A percentile compares a stretch with the other conserved stretches of the same genome.
These are phyloP conservation scores for Boletus sp. DNA, from an alignment of 1,284 basidiomycete species.

Conservation along the genomic window DNA sequence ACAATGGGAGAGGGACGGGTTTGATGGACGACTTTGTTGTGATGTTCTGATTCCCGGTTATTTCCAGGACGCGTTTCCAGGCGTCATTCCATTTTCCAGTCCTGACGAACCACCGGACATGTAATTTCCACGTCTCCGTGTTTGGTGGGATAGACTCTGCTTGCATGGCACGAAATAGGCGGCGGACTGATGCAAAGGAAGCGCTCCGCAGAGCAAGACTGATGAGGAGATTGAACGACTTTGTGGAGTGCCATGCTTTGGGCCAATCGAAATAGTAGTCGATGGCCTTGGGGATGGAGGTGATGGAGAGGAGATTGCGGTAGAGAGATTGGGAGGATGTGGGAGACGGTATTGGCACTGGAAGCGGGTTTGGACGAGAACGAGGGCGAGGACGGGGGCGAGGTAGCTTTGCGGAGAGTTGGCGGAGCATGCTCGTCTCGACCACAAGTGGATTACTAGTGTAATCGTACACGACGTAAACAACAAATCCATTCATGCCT, in stretches of 20 bases:
- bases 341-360: slow-evolving; percentile 5
- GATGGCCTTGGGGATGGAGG: slow-evolving; percentile 39
- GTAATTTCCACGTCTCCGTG: slow-evolving; percentile 45
- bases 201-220: slow-evolving; percentile 42
- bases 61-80: slow-evolving; percentile 37
- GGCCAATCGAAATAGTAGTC: slow-evolving; percentile 48
- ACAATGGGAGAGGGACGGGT: slow-evolving; percentile 42
- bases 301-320: slow-evolving; percentile 43
- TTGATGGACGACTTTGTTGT: background rate
- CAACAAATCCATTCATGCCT: slow-evolving; percentile 20
- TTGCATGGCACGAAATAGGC: slow-evolving; percentile 42
- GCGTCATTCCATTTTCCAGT: slow-evolving; percentile 48
- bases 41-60: slow-evolving; percentile 13
- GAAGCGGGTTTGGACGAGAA: too few relatives aligned
- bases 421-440: too few relatives aligned
- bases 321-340: slow-evolving; percentile 36
- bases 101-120: slow-evolving; percentile 46
- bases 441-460: too few relatives aligned
- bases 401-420: background rate
- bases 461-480: too few relatives aligned
- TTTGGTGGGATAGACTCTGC: slow-evolving; percentile 36
- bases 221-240: slow-evolving; percentile 54
- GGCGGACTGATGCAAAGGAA: slow-evolving; percentile 39
- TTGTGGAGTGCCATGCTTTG: slow-evolving; percentile 39
- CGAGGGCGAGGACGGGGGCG: too few relatives aligned